These are phyloP conservation scores for Physcomitrellopsis africana DNA, from an alignment of 225 moss, liverwort and hornwort genomes.

Conservation along the genomic window DNA sequence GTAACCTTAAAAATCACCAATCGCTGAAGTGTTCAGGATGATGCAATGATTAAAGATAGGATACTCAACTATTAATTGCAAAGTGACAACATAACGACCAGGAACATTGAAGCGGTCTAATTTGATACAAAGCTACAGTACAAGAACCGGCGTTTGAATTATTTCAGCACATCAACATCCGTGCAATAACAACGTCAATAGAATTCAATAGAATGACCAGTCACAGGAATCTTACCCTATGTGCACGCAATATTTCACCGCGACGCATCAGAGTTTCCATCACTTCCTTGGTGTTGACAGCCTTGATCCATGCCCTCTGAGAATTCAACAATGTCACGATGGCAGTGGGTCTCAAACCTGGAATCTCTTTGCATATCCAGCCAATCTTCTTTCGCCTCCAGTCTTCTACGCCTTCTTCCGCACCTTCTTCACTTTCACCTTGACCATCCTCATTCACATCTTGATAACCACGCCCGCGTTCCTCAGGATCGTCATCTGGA, in stretches of 20 bases:
- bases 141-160: too few relatives aligned
- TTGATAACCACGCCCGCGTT: conserved; percentile 26
- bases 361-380: conserved; percentile 91
- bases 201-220: too few relatives aligned
- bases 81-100: conserved; percentile 7
- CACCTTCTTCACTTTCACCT: conserved; percentile 18
- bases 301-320: conserved; percentile 82
- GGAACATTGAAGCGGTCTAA: conserved; percentile 3
- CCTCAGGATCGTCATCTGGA: conserved; percentile 42
- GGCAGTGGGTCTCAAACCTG: conserved; percentile 70
- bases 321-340: conserved; percentile 85
- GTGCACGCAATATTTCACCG: conserved; percentile 74
- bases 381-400: conserved; percentile 80
- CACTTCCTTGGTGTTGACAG: conserved; percentile 70
- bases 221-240: conserved; percentile 64
- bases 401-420: conserved; percentile 55
- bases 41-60: too few relatives aligned
- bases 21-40: background rate
- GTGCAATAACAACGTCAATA: too few relatives aligned
- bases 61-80: background rate
- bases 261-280: conserved; percentile 69
- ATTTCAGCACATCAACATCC: too few relatives aligned
- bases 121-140: too few relatives aligned
- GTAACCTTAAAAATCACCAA: background rate
- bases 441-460: conserved; percentile 13